phyloP scores from a whole-genome alignment of 2,329 filamentous ascomycete species.

The Didymella glomerata region DNA sequence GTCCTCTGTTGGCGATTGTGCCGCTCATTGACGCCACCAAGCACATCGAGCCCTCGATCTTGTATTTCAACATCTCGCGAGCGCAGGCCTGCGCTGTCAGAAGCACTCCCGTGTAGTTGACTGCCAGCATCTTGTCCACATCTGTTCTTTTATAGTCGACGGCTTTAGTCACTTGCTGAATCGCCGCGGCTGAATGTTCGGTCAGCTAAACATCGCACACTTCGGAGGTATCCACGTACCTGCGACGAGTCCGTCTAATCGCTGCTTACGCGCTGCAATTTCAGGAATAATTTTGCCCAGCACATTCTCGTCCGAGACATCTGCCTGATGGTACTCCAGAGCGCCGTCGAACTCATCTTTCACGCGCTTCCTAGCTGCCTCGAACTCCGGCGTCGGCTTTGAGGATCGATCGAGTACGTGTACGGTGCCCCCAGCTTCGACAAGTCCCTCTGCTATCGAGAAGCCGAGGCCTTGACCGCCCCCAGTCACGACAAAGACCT shows the following conservation, averaged over 20 bases:
- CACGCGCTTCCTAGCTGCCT: slow-evolving; percentile 67
- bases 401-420: slow-evolving; percentile 70
- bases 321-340: slow-evolving; percentile 77
- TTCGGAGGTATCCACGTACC: slow-evolving; percentile 24
- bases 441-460: slow-evolving; percentile 73
- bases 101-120: slow-evolving; percentile 68
- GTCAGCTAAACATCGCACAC: neutral
- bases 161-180: slow-evolving; percentile 82
- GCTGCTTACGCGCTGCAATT: slow-evolving; percentile 73
- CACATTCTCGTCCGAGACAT: slow-evolving; percentile 74
- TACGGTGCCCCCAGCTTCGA: slow-evolving; percentile 77
- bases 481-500: slow-evolving; percentile 62
- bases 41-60: slow-evolving; percentile 64
- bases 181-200: slow-evolving; percentile 63
- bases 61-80: slow-evolving; percentile 67
- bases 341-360: slow-evolving; percentile 67
- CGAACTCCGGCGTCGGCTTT: slow-evolving; percentile 67
- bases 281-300: slow-evolving; percentile 71
- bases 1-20: slow-evolving; percentile 67
- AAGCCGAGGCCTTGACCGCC: slow-evolving; percentile 75
- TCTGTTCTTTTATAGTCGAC: slow-evolving; percentile 74
- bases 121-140: slow-evolving; percentile 65
- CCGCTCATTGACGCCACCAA: slow-evolving; percentile 70
- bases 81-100: slow-evolving; percentile 68
- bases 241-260: slow-evolving; percentile 79